Conservation (phyloP, 83 land plant species). For the Diphasiastrum complanatum region DNA sequence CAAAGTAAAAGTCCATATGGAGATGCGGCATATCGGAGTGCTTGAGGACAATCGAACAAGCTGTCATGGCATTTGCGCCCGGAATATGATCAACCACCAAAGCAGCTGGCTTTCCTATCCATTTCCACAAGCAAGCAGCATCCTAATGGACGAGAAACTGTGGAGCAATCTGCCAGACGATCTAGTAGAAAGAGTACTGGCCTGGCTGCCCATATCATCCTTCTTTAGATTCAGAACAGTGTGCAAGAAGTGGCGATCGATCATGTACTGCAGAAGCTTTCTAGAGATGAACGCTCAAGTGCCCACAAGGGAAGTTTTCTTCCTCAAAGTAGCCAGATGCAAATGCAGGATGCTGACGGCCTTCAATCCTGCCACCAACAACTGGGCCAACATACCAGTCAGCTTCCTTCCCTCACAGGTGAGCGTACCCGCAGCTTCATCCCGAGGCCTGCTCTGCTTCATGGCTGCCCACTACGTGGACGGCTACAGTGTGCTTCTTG, state of each 20-base stretch:
- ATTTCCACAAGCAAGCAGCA: too few relatives aligned
- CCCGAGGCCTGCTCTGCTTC: conserved; percentile 22
- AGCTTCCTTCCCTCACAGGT: conserved; percentile 29
- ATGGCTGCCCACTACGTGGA: conserved; percentile 24
- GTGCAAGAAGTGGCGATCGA: conserved; percentile 23
- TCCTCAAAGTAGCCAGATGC: conserved; percentile 27
- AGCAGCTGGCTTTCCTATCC: too few relatives aligned
- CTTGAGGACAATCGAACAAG: too few relatives aligned
- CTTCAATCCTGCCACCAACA: conserved; percentile 15
- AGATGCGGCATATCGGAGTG: too few relatives aligned
- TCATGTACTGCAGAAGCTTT: conserved; percentile 11
- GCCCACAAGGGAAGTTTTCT: conserved; percentile 20
- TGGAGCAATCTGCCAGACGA: conserved; percentile 29
- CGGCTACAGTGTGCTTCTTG: conserved; percentile 13
- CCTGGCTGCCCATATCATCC: conserved; percentile 24
- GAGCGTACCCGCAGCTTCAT: conserved; percentile 28
- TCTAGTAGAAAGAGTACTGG: conserved; percentile 20
- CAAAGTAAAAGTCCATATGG: too few relatives aligned
- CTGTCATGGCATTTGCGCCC: too few relatives aligned
- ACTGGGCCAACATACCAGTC: conserved; percentile 25
- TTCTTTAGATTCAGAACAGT: conserved; percentile 24
- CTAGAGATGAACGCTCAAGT: conserved; percentile 25
- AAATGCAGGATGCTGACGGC: conserved; percentile 19
- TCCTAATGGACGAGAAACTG: conserved; percentile 18
- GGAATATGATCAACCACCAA: too few relatives aligned